Percentiles rank a stretch among this genome's conserved stretches.
Conservation (phyloP, 2,329 filamentous ascomycete species). For the Clarireedia paspali region DNA sequence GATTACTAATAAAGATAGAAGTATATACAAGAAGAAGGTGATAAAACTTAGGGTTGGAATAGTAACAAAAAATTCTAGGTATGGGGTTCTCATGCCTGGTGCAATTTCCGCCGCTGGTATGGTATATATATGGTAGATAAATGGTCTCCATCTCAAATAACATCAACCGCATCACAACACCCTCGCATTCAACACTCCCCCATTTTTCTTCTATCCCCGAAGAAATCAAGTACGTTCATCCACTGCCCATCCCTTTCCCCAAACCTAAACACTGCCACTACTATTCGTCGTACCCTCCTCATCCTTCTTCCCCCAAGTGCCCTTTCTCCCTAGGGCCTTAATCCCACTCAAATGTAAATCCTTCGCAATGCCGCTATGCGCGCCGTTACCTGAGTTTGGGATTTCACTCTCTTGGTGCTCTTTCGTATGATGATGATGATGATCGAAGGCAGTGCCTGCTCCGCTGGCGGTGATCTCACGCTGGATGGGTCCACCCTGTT, state of each 20-base stretch:
- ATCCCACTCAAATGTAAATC: slow-evolving; percentile 15
- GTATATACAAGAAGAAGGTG: no score
- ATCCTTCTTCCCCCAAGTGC: no score
- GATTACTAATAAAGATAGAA: no score
- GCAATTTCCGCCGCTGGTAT: no score
- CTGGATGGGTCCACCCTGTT: slow-evolving; percentile 17
- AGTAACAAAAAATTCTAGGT: no score
- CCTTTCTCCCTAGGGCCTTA: slow-evolving; percentile 12
- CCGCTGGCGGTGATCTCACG: slow-evolving; percentile 11
- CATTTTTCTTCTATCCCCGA: no score
- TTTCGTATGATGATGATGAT: slow-evolving; percentile 2
- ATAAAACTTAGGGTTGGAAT: no score
- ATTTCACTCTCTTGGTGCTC: not conserved
- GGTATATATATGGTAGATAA: no score
- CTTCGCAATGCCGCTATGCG: slow-evolving; percentile 15
- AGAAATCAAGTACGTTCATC: not conserved
- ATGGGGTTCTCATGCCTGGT: no score
- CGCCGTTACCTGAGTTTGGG: slow-evolving; percentile 16
- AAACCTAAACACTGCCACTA: slow-evolving; percentile 1
- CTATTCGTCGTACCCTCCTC: not conserved
- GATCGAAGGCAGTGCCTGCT: slow-evolving; percentile 10
- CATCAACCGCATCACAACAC: no score
- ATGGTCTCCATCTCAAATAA: no score
- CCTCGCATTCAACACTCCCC: no score
- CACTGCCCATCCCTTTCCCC: not conserved